These are phyloP conservation scores for Trichoderma virens DNA, from an alignment of 495 filamentous ascomycete genomes.

Conservation along the genomic window DNA sequence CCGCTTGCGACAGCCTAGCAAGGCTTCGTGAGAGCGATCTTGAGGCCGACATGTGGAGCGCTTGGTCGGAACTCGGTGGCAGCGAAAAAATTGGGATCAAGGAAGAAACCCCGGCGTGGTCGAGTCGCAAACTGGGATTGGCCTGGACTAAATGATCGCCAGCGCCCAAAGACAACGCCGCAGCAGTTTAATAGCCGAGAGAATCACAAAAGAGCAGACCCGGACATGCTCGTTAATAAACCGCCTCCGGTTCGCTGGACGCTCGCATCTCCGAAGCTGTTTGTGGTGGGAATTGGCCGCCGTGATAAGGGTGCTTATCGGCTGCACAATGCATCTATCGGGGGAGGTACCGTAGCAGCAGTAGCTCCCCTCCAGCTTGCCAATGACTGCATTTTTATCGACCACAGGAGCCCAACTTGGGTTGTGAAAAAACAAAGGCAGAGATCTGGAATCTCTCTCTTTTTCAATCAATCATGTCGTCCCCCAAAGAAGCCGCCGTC, in stretches of 20 bases:
- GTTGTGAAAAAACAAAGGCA: not conserved
- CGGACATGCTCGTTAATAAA: constrained; percentile 8
- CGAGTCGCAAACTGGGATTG: not conserved
- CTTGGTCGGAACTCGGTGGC: not conserved
- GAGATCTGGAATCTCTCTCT: constrained; percentile 7
- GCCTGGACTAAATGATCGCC: not conserved
- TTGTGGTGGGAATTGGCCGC: not conserved
- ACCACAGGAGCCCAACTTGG: constrained; percentile 6
- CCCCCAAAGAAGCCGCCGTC: constrained; percentile 44
- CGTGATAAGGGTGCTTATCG: constrained; percentile 5
- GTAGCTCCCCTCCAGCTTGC: constrained; percentile 1
- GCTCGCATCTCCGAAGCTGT: constrained; percentile 6
- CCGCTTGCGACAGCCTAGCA: not conserved
- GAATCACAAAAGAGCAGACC: not conserved
- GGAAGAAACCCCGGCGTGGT: not conserved
- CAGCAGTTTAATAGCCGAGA: not conserved
- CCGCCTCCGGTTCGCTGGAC: constrained; percentile 1
- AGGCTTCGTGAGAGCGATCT: constrained; percentile 6
- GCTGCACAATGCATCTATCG: constrained; percentile 5
- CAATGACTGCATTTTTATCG: not conserved
- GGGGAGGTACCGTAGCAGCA: not conserved
- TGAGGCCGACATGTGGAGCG: constrained; percentile 10
- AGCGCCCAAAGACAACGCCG: not conserved
- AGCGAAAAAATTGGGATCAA: not conserved
- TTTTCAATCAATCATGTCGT: constrained; percentile 28